phyloP scores from a whole-genome alignment of 2,329 filamentous ascomycete species.

The Fusarium irregulare region DNA sequence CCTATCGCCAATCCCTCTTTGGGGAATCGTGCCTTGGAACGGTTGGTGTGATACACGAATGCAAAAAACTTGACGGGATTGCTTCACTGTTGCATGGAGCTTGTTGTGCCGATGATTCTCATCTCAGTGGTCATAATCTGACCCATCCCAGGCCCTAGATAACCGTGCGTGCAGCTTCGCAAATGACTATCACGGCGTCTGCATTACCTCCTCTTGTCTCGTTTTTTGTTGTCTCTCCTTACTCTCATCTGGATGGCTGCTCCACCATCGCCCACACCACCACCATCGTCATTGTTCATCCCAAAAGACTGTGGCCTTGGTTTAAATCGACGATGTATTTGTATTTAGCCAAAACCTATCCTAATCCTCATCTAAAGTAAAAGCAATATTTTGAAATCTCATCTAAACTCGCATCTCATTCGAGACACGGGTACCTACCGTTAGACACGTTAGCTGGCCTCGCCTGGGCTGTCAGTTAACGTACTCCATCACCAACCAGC shows the following conservation, averaged over 20 bases:
- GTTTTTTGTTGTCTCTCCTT: slow-evolving; percentile 12
- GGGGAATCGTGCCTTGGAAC: slow-evolving; percentile 32
- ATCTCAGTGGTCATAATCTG: slow-evolving; percentile 30
- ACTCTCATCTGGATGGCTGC: slow-evolving; percentile 11
- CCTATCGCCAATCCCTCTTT: slow-evolving; percentile 41
- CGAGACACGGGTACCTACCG: slow-evolving; percentile 3
- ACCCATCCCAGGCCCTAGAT: slow-evolving; percentile 15
- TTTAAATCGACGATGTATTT: neutral
- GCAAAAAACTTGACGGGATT: slow-evolving; percentile 9
- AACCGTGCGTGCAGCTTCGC: slow-evolving; percentile 28
- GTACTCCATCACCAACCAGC: slow-evolving; percentile 25
- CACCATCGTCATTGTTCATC: slow-evolving; percentile 19
- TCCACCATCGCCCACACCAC: slow-evolving; percentile 35
- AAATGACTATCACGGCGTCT: slow-evolving; percentile 24
- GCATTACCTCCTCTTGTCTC: slow-evolving; percentile 32
- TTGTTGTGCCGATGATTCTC: slow-evolving; percentile 18
- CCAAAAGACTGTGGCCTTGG: slow-evolving; percentile 2
- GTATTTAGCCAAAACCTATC: neutral
- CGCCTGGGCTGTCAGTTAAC: slow-evolving; percentile 21
- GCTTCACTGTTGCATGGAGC: slow-evolving; percentile 4
- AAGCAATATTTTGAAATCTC: neutral
- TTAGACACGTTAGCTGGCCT: slow-evolving; percentile 11
- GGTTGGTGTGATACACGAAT: slow-evolving; percentile 24
- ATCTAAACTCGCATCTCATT: neutral
- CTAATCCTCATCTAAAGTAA: neutral